phyloP scores from a whole-genome alignment of 441 rosid species.

The Erodium trifolium region DNA sequence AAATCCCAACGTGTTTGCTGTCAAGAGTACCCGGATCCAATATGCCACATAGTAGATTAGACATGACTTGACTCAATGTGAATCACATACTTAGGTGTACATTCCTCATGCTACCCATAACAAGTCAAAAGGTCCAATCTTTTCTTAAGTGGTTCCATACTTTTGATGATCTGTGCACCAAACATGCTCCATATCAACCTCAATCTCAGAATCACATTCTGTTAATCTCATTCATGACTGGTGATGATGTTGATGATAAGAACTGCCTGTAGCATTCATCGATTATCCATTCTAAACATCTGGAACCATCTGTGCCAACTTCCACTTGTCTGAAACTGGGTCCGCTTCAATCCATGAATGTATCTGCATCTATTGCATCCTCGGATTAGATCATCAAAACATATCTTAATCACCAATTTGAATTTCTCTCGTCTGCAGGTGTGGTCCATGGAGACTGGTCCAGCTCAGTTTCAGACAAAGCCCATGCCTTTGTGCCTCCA shows the following conservation, averaged over 20 bases:
- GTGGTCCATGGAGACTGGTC: conserved; percentile 4
- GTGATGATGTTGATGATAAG: conserved; percentile 3
- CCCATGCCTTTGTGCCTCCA: neutral
- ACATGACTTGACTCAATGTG: neutral
- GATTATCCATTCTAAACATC: too few relatives aligned
- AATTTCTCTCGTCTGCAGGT: neutral
- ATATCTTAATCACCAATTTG: neutral
- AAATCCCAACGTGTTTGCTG: neutral
- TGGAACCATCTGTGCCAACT: neutral
- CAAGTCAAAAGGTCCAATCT: neutral
- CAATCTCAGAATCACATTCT: neutral
- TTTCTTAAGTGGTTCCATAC: neutral
- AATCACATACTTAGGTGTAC: neutral
- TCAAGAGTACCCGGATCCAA: neutral
- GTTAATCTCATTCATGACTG: neutral
- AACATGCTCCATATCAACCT: neutral
- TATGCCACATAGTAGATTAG: neutral
- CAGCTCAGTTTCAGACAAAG: neutral
- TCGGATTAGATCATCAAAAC: neutral
- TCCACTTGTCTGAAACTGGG: neutral
- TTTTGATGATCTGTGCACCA: neutral
- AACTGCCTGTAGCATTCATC: neutral
- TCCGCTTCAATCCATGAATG: too few relatives aligned
- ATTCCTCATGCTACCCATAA: neutral
- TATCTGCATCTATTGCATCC: neutral